Percentiles rank a stretch among this genome's conserved stretches.
Conservation (phyloP, 345 rosid species). For the Eucalyptus sp. region DNA sequence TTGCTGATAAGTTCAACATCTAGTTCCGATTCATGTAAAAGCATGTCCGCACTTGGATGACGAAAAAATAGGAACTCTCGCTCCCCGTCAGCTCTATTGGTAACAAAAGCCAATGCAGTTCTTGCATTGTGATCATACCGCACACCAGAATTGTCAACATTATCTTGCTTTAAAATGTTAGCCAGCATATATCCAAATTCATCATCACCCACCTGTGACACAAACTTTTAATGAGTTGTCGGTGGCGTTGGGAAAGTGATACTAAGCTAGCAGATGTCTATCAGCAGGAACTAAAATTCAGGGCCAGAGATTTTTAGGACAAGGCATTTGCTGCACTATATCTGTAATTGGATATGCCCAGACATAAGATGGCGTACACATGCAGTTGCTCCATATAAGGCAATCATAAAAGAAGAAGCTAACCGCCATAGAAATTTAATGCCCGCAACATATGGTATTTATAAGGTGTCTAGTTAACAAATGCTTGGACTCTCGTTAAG, state of each 20-base stretch:
- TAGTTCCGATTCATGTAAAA: constrained; percentile 75
- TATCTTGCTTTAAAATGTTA: constrained; percentile 59
- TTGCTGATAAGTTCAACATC: constrained; percentile 51
- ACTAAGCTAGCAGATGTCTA: neutral
- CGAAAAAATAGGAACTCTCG: constrained; percentile 97
- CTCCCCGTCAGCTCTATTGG: constrained; percentile 85
- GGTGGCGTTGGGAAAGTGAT: neutral
- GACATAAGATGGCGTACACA: neutral
- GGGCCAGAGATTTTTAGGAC: neutral
- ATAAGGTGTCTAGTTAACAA: neutral
- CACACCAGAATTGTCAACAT: constrained; percentile 73
- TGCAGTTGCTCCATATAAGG: neutral
- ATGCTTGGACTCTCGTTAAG: neutral
- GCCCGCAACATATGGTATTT: neutral
- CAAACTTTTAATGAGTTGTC: neutral
- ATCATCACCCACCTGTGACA: constrained; percentile 65
- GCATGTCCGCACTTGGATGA: constrained; percentile 99
- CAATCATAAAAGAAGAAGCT: neutral
- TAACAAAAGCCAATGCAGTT: constrained; percentile 92
- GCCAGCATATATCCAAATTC: constrained; percentile 94
- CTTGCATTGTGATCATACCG: constrained; percentile 73
- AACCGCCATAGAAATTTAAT: neutral
- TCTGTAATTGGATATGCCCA: neutral
- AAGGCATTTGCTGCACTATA: neutral
- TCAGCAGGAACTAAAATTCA: neutral